Base-by-base conservation (phyloP, 768 basidiomycete genomes). In the Suillus spraguei region DNA sequence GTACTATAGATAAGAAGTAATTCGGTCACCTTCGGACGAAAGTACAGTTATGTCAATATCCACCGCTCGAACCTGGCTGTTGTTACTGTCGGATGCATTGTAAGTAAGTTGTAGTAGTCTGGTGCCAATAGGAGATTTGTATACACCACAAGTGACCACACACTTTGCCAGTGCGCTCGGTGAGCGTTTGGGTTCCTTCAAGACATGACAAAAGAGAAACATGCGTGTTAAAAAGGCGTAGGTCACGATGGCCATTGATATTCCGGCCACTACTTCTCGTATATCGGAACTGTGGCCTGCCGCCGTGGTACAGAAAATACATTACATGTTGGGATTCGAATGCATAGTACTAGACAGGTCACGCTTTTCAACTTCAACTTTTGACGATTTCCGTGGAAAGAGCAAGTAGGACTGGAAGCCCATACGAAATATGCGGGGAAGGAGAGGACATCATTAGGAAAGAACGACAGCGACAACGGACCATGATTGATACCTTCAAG, bases 1-100 rank as follows among this genome's bases (percentile, higher is more conserved):
- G 16, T 50, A 50, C 50, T 52, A 52, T 52, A 52, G 5, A 52
- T 52, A 52, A 52, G 28, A 6, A 52, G 50, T 10, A 2, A 52
- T 52, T 52, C 50, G 50, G 50, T 52, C 50, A 33, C 50, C 50
- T 33, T 52, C 50, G 50, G 50, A 11, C 50, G 50, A 33, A 32
- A 20, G 20, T 47, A 20, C 5, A 33, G 49, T 5, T 1, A 5
- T 32, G 20, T 33, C 11, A 1, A 16, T 20, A 33, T 11, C 4
- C n/a, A n/a, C 5, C 22, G 47, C 24, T 33, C 17, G 32, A 52
- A 5, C 50, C 24, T 6, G 50, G 32, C 5, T 11, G 20, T n/a
- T 52, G 50, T 52, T 28, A 32, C 9, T 32, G 50, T 32, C 16
- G 16, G 9, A 28, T 28, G 24, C 28, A 50, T 28, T 50, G 8